Conservation (phyloP, 2,329 filamentous ascomycete genomes). For the Raffaelea albimanens region DNA sequence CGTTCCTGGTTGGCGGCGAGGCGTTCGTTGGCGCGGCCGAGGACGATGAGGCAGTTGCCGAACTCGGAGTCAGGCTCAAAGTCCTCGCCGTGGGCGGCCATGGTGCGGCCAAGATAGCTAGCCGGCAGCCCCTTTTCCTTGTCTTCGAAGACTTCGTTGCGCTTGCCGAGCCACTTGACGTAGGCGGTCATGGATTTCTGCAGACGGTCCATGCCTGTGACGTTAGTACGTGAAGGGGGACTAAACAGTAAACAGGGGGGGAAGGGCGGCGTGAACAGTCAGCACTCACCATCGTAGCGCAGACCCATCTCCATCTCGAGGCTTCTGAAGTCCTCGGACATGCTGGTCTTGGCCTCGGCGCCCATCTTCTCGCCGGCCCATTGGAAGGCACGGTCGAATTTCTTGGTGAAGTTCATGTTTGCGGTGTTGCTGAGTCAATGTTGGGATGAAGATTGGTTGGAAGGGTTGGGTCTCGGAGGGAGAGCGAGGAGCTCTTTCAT, state of each 20-base stretch:
- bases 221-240: constrained; percentile 2
- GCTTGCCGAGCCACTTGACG: constrained; percentile 78
- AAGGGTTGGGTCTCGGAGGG: not conserved
- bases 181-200: constrained; percentile 80
- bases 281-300: constrained; percentile 67
- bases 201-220: constrained; percentile 70
- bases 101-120: constrained; percentile 70
- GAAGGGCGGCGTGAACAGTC: not conserved
- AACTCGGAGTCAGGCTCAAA: constrained; percentile 88
- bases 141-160: constrained; percentile 69
- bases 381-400: constrained; percentile 92
- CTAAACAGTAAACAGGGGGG: not conserved
- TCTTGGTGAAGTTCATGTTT: constrained; percentile 60
- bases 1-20: constrained; percentile 77
- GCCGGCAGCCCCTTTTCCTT: constrained; percentile 79
- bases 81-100: constrained; percentile 85
- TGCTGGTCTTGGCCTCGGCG: constrained; percentile 73
- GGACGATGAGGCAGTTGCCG: constrained; percentile 70
- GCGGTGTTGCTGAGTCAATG: no score
- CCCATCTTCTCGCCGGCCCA: constrained; percentile 98
- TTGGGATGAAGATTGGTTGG: no score
- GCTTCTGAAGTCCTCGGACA: constrained; percentile 84
- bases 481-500: no score
- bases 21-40: constrained; percentile 81
- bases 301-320: constrained; percentile 86